These are phyloP conservation scores for Fraxinus quadrangulata DNA, from an alignment of 257 asterid genomes.

Conservation along the genomic window DNA sequence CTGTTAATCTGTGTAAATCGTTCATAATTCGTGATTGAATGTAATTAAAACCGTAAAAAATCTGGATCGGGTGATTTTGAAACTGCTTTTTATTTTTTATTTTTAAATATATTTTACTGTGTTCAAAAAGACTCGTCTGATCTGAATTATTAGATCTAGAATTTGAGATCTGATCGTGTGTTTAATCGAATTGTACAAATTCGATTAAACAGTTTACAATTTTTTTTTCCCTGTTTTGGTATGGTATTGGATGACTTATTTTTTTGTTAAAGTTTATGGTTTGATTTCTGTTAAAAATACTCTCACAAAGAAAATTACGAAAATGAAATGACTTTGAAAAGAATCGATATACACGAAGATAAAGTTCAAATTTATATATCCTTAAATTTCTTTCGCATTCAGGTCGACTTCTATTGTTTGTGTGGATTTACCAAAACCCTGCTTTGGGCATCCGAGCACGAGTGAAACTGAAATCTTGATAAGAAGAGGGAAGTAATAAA, in stretches of 20 bases:
- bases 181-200: background rate
- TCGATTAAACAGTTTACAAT: too few species aligned
- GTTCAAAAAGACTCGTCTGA: background rate
- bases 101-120: background rate
- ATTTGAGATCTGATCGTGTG: background rate
- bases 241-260: background rate
- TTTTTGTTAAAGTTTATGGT: background rate
- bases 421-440: background rate
- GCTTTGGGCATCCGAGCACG: background rate
- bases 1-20: background rate
- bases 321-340: background rate
- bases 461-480: background rate
- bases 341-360: background rate
- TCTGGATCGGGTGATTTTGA: background rate
- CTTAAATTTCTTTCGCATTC: background rate
- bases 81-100: background rate
- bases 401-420: background rate
- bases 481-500: background rate
- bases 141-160: background rate
- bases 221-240: background rate
- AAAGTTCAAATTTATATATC: background rate
- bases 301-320: background rate
- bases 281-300: background rate
- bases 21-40: background rate
- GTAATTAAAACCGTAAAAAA: background rate